A percentile compares a stretch with the other conserved stretches of the same genome.
Conservation (phyloP, 2,329 filamentous ascomycete genomes). For the Cercospora nicotianae region DNA sequence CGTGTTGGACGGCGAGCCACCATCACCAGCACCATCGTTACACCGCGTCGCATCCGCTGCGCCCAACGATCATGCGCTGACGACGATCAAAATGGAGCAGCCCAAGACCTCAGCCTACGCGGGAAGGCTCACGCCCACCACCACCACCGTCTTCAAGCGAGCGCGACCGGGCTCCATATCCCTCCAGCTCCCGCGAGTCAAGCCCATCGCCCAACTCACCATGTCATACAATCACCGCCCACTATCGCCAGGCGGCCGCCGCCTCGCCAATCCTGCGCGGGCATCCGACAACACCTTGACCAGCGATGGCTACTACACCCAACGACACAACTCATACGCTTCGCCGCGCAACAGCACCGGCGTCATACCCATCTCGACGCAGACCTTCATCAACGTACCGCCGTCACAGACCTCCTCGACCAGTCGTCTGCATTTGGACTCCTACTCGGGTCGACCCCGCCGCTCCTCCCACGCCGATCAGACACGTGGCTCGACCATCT, state of each 20-base stretch:
- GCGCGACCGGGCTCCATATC: constrained; percentile 19
- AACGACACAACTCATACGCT: constrained; percentile 33
- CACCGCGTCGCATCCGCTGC: constrained; percentile 9
- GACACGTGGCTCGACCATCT: constrained; percentile 35
- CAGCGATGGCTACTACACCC: constrained; percentile 34
- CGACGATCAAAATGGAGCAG: constrained; percentile 20
- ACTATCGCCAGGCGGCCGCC: constrained; percentile 39
- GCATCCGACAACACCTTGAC: constrained; percentile 34
- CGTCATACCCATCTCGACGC: constrained; percentile 41
- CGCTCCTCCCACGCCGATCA: constrained; percentile 46
- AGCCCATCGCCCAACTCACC: constrained; percentile 28
- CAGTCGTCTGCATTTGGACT: constrained; percentile 42
- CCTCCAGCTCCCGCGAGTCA: constrained; percentile 27
- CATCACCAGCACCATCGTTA: constrained; percentile 8
- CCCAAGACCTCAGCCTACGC: constrained; percentile 16
- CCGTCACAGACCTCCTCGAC: constrained; percentile 22
- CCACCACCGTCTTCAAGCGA: constrained; percentile 14
- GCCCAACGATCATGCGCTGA: constrained; percentile 19
- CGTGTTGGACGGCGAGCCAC: background rate
- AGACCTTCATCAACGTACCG: constrained; percentile 38
- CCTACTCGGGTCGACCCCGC: constrained; percentile 48
- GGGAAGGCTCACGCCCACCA: constrained; percentile 1
- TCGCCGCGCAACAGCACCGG: constrained; percentile 39
- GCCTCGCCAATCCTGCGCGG: constrained; percentile 37
- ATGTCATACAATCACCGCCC: constrained; percentile 40